phyloP scores from a whole-genome alignment of 768 basidiomycete genomes.

The Megacollybia marginata region DNA sequence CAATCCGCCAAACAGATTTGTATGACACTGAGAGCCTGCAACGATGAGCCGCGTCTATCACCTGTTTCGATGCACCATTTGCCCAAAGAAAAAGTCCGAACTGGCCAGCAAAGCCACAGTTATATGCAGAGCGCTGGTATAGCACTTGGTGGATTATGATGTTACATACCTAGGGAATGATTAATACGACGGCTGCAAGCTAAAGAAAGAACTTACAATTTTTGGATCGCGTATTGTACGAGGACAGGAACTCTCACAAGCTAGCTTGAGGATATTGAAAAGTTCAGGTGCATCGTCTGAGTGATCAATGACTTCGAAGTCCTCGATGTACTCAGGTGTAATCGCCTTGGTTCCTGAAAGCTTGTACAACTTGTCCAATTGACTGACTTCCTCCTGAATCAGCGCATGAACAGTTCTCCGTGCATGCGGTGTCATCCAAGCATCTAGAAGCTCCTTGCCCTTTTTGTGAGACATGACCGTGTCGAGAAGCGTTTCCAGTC shows the following conservation, averaged over 20 bases:
- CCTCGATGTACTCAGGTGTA: neutral
- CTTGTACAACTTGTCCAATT: neutral
- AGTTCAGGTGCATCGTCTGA: neutral
- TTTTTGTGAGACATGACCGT: neutral
- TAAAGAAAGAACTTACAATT: neutral
- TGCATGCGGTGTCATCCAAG: neutral
- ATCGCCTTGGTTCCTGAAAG: neutral
- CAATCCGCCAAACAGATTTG: neutral
- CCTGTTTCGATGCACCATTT: neutral
- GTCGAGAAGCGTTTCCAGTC: neutral
- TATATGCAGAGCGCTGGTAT: neutral
- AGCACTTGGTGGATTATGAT: neutral
- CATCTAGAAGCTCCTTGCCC: neutral
- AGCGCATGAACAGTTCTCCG: neutral
- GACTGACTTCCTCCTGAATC: neutral
- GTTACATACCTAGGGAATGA: neutral
- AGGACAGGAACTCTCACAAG: neutral
- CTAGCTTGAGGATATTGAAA: neutral
- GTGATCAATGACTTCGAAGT: neutral
- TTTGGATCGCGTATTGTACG: neutral
- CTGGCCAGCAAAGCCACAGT: neutral
- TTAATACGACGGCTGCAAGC: neutral
- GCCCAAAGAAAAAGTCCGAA: constrained; percentile 1
- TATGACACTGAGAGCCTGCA: constrained; percentile 1
- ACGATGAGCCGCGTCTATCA: neutral